Evolutionary conservation across 1,284 basidiomycete species (phyloP).

Genomic region (Hymenochaete sp.): DNA sequence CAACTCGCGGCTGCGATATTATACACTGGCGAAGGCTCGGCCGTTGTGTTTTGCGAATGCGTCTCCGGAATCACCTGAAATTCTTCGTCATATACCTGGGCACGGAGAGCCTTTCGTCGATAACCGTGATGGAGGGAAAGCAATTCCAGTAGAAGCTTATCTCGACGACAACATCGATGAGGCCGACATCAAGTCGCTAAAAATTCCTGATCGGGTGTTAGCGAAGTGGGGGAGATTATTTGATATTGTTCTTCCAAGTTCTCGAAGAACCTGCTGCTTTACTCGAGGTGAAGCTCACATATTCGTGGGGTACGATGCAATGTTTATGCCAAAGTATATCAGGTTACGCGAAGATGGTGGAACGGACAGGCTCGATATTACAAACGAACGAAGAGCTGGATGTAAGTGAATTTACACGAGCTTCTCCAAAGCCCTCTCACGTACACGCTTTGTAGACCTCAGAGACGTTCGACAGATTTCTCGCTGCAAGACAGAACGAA

Average conservation of each 20-base stretch:
- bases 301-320: not conserved
- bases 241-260: conserved; percentile 62
- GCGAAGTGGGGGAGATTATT: conserved; percentile 68
- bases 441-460: conserved; percentile 43
- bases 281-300: conserved; percentile 49
- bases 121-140: conserved; percentile 24
- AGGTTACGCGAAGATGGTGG: conserved; percentile 70
- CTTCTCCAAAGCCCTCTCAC: not conserved
- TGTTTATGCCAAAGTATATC: conserved; percentile 26
- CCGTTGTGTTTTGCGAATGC: conserved; percentile 30
- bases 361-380: conserved; percentile 64
- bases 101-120: conserved; percentile 35
- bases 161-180: conserved; percentile 28
- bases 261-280: conserved; percentile 64
- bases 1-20: conserved; percentile 71
- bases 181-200: conserved; percentile 23
- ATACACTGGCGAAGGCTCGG: conserved; percentile 54
- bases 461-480: conserved; percentile 47
- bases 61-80: conserved; percentile 17
- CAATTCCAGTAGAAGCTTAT: conserved; percentile 29
- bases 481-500: conserved; percentile 23
- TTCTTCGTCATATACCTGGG: conserved; percentile 49
- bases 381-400: conserved; percentile 60
- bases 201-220: conserved; percentile 54
- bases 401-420: conserved; percentile 29